Base-by-base conservation (phyloP, 805 yeast species). In the Danielia oregonensis region DNA sequence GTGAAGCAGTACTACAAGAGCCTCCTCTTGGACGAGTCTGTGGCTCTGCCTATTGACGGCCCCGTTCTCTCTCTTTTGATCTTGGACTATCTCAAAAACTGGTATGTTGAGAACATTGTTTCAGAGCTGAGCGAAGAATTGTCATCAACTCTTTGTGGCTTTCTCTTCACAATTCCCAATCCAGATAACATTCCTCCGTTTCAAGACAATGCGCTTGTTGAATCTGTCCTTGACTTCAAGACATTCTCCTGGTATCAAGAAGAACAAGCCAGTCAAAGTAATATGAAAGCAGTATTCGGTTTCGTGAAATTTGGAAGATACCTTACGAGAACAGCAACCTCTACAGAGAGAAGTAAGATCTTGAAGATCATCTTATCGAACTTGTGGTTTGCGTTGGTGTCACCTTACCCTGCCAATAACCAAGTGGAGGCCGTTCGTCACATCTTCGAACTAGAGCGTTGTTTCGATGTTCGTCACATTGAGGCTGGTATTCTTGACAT, bases 341-440 rank as follows among this genome's bases (percentile, higher is more conserved):
- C 52, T 5, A 24, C 54, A 1, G 66, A 72, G 31, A 56, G 58
- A 22, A 57, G 65, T 24, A 55, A 53, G 34, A 41, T 74, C 6
- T 49, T 77, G 21, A 68, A 70, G 42, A 51, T 63, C 0, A 53
- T 68, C 3, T 50, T 75, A 22, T 54, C 67, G 3, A 59, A 68
- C 25, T 48, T 82, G n/a, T 84, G 87, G 86, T 50, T 52, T 2
- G 65, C 76, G 29, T 51, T 85, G 32, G 49, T 62, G 23, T 69
- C 70, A 7, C 64, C 72, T 0, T 59, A 68, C n/a, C 78, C 79
- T 3, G 55, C 60, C 5, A 60, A 61, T 30, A 67, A 70, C 37
- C 95, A 86, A 49, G 80, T 82, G 1, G 94, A 85, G 47, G 71
- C 83, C 0, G 85, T 83, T 1, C 76, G 73, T 33, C 65, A 76